Evolutionary conservation across 75 land plant genomes (phyloP), one percentile per base, ranked within the genome.

Genomic region (Pseudotsuga menziesii): DNA sequence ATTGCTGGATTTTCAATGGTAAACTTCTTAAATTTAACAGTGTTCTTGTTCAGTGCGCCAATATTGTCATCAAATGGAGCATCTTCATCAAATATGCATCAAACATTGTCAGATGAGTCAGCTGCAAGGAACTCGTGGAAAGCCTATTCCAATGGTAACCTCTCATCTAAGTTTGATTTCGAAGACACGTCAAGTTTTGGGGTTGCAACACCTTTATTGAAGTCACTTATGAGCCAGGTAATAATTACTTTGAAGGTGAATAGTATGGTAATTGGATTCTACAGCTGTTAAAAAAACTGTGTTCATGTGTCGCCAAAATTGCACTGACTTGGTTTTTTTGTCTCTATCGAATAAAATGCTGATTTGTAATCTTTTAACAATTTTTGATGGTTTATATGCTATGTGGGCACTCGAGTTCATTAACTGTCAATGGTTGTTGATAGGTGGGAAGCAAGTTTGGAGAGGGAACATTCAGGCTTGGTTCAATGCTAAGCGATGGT

Each of bases 381-480:
- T 23, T 4, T 61, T 35, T 29, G 36, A 66, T 74, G 23, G n/a
- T 39, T 26, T 25, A 3, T 52, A 15, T 54, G n/a, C 16, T 23
- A 74, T 9, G 29, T 6, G 25, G 19, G 75, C 26, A 74, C 25
- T 4, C 7, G 13, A 2, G 15, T 35, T 26, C 4, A 69, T 69
- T 69, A 44, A 69, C 11, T 67, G n/a, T 69, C 23, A 69, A 41
- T 3, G 23, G 48, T 69, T 69, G 9, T 69, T 48, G 54, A 60
- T 90, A 97, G 99, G 99, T 97, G 73, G 98, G 99, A 23, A 95
- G 92, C 86, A 91, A 80, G 80, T 90, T 97, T 82, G 98, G 98
- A 26, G 99, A 95, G 85, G 97, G 98, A 74, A 94, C 99, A 56
- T 80, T 96, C 15, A 91, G 83, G 73, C 72, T 89, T 77, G 97